Conservation (phyloP, 139 green algal species). For the Tetradesmus lagerheimii region DNA sequence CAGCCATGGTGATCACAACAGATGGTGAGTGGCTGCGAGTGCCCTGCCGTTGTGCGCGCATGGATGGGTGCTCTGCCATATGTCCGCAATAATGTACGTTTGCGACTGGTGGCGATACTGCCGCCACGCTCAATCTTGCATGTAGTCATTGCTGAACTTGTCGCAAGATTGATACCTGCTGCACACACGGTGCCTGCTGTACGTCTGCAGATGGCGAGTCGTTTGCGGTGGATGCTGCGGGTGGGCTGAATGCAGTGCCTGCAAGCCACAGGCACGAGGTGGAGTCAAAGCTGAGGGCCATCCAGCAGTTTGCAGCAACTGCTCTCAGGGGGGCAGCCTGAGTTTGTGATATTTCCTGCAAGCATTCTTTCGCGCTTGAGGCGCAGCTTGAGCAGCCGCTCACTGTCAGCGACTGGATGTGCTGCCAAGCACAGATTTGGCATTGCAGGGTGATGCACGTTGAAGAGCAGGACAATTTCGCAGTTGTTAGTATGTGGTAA, state of each 20-base stretch:
- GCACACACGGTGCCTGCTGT: neutral
- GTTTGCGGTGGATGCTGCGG: conserved; percentile 18
- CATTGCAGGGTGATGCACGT: too few relatives aligned
- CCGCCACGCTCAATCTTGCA: too few relatives aligned
- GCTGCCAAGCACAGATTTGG: neutral
- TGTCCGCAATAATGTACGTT: too few relatives aligned
- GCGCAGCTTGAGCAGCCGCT: neutral
- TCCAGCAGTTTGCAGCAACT: conserved; percentile 19
- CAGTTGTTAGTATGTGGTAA: too few relatives aligned
- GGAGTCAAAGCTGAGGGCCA: conserved; percentile 21
- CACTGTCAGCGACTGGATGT: neutral
- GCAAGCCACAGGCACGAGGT: conserved; percentile 26
- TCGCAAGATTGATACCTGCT: too few relatives aligned
- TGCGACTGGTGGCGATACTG: too few relatives aligned
- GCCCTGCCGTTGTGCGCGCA: too few relatives aligned
- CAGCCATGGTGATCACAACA: conserved; percentile 41
- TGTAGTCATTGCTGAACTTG: too few relatives aligned
- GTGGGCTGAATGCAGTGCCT: conserved; percentile 26
- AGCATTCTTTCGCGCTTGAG: neutral
- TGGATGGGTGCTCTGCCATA: too few relatives aligned
- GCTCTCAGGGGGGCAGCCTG: neutral
- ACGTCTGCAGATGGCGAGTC: conserved; percentile 29
- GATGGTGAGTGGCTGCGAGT: conserved; percentile 22
- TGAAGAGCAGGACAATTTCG: too few relatives aligned
- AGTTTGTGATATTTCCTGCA: too few relatives aligned